Conservation (phyloP, 2,329 filamentous ascomycete genomes). For the Fusarium fracticaudum region DNA sequence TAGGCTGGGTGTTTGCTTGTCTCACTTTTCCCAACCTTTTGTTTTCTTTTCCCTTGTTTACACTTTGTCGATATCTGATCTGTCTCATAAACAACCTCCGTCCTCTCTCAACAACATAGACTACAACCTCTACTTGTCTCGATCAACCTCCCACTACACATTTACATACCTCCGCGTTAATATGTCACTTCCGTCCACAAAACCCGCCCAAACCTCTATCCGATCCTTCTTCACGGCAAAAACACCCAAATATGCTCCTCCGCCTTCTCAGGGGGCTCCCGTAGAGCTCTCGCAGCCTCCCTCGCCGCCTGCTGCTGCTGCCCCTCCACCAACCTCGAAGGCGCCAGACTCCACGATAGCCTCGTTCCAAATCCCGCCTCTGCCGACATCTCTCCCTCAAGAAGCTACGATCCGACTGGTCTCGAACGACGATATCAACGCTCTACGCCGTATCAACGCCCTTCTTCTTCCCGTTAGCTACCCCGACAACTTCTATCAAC, state of each 20-base stretch:
- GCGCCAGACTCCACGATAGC: conserved; percentile 13
- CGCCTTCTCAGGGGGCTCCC: conserved; percentile 42
- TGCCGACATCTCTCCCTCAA: conserved; percentile 51
- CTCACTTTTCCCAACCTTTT: conserved; percentile 3
- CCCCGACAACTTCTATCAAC: conserved; percentile 70
- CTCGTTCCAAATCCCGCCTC: conserved; percentile 41
- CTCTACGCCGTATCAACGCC: conserved; percentile 71
- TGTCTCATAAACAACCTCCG: not conserved
- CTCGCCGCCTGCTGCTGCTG: conserved; percentile 35
- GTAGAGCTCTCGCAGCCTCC: conserved; percentile 31
- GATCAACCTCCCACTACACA: not conserved
- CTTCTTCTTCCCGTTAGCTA: conserved; percentile 72
- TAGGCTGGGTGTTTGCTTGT: not conserved
- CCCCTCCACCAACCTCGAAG: conserved; percentile 43
- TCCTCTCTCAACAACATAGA: not conserved
- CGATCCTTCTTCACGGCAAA: conserved; percentile 69
- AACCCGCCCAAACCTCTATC: conserved; percentile 64
- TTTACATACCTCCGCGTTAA: not conserved
- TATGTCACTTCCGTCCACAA: conserved; percentile 54
- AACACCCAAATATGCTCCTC: conserved; percentile 50
- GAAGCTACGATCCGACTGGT: conserved; percentile 65
- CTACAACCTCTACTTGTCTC: not conserved
- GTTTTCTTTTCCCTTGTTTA: not conserved
- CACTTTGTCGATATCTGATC: not conserved
- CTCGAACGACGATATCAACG: conserved; percentile 61